These are phyloP conservation scores for Lablab purpureus DNA, from an alignment of 306 rosid species.

Conservation along the genomic window DNA sequence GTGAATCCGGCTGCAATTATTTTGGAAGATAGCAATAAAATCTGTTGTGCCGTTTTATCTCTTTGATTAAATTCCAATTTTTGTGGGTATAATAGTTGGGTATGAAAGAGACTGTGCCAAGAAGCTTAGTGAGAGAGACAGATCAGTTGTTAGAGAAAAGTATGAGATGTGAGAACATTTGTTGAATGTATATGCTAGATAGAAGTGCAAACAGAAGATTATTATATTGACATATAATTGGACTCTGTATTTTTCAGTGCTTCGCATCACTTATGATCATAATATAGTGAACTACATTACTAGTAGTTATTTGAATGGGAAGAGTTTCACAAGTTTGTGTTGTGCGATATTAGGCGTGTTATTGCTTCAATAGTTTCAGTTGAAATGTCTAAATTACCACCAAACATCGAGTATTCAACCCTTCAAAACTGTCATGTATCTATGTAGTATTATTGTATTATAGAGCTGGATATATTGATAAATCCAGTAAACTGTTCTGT, in stretches of 20 bases:
- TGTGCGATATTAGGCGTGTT: no score
- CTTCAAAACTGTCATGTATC: no score
- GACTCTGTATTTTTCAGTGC: conserved; percentile 35
- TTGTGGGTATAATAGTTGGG: conserved; percentile 49
- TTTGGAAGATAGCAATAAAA: conserved; percentile 58
- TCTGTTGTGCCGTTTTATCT: conserved; percentile 35
- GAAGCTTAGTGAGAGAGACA: conserved; percentile 32
- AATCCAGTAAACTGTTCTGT: no score
- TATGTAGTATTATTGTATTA: no score
- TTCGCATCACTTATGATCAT: conserved; percentile 31
- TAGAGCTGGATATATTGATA: no score
- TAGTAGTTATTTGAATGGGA: neutral
- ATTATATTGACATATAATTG: conserved; percentile 35
- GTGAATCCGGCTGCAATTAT: conserved; percentile 53
- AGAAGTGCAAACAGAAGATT: conserved; percentile 25
- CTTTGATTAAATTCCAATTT: conserved; percentile 49
- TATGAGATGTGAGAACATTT: conserved; percentile 34
- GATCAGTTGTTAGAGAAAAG: conserved; percentile 34
- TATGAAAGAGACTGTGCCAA: conserved; percentile 46
- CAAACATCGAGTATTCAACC: no score
- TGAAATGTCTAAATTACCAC: no score
- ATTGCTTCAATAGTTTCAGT: no score
- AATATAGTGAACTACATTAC: conserved; percentile 10
- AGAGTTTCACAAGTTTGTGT: neutral
- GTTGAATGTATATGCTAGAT: conserved; percentile 44